Conservation (phyloP, 2,329 filamentous ascomycete species). For the Cladophialophora exuberans region DNA sequence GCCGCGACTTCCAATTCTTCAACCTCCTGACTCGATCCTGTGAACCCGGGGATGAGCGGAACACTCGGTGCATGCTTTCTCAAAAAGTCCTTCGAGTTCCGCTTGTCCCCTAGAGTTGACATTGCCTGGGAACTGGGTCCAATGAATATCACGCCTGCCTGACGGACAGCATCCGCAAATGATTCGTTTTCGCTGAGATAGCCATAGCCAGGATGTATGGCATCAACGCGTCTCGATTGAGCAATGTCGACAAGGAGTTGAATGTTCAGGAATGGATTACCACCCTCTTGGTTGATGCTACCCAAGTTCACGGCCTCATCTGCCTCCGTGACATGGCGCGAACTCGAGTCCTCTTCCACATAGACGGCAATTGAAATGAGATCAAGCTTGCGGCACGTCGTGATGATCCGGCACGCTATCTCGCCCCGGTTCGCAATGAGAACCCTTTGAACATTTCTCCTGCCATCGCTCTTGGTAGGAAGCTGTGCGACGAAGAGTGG, state of each 20-base stretch:
- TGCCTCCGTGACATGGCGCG: constrained; percentile 38
- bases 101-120: constrained; percentile 40
- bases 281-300: constrained; percentile 26
- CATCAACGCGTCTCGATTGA: constrained; percentile 31
- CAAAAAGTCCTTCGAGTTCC: constrained; percentile 35
- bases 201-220: constrained; percentile 42
- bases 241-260: constrained; percentile 37
- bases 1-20: constrained; percentile 32
- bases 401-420: constrained; percentile 37
- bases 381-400: constrained; percentile 34
- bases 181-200: constrained; percentile 41
- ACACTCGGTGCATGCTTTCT: constrained; percentile 35
- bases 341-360: constrained; percentile 35
- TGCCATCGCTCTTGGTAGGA: neutral
- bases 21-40: constrained; percentile 32
- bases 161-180: constrained; percentile 36
- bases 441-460: constrained; percentile 24
- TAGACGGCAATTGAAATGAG: constrained; percentile 33
- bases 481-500: constrained; percentile 20
- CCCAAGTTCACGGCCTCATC: constrained; percentile 39
- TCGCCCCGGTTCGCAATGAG: constrained; percentile 38
- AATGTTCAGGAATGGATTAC: constrained; percentile 39
- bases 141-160: constrained; percentile 40
- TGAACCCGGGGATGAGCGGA: constrained; percentile 37
- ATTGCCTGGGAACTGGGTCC: constrained; percentile 39